These are phyloP conservation scores for Penicillium sp. DNA, from an alignment of 2,329 filamentous ascomycete species.

Conservation along the genomic window DNA sequence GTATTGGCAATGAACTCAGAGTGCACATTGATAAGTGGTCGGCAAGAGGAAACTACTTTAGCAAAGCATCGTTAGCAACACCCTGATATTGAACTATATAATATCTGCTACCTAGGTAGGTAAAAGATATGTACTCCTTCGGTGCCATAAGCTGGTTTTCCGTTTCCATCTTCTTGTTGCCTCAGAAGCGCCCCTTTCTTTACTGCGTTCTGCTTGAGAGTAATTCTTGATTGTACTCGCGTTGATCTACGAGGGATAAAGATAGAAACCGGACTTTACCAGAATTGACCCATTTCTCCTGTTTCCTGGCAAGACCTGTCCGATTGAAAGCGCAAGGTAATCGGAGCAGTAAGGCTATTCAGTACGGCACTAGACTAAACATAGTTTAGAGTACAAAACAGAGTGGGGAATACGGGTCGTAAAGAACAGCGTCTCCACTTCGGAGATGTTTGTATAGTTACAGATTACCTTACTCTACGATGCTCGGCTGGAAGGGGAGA, in stretches of 20 bases:
- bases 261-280: background rate
- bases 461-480: slow-evolving; percentile 11
- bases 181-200: slow-evolving; percentile 21
- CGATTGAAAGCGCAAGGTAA: slow-evolving; percentile 5
- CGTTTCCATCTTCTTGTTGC: too few relatives aligned
- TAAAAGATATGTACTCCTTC: too few relatives aligned
- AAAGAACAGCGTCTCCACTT: slow-evolving; percentile 17
- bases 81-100: too few relatives aligned
- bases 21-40: too few relatives aligned
- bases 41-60: too few relatives aligned
- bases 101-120: too few relatives aligned
- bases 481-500: slow-evolving; percentile 14
- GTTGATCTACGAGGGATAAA: background rate
- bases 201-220: slow-evolving; percentile 1
- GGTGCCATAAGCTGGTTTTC: too few relatives aligned
- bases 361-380: slow-evolving; percentile 17
- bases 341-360: slow-evolving; percentile 12
- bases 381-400: slow-evolving; percentile 13
- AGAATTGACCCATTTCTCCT: background rate
- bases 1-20: too few relatives aligned
- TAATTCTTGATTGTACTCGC: background rate
- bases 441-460: slow-evolving; percentile 18
- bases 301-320: slow-evolving; percentile 1
- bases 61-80: too few relatives aligned
- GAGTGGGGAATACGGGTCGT: slow-evolving; percentile 24